Evolutionary conservation across 345 rosid genomes (phyloP).

Genomic region (Capsella bursapastoris): DNA sequence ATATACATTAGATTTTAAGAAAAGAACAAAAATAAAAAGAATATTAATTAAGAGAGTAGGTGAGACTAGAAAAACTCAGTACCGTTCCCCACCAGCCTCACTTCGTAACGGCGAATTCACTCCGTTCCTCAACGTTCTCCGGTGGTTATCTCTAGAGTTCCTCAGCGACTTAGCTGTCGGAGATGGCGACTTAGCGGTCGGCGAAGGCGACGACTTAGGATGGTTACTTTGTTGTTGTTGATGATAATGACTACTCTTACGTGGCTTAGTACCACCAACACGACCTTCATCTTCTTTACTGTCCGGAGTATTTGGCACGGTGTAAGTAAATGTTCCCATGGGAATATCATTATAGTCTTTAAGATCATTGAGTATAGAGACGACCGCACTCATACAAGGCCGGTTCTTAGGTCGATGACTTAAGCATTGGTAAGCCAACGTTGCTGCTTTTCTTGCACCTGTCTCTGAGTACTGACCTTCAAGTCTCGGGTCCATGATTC

Average conservation of each 20-base stretch:
- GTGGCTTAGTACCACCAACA: constrained; percentile 47
- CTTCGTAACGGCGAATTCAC: constrained; percentile 53
- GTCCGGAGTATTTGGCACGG: constrained; percentile 54
- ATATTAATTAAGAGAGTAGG: neutral
- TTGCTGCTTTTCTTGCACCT: constrained; percentile 78
- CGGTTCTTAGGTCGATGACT: constrained; percentile 80
- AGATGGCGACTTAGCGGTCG: constrained; percentile 40
- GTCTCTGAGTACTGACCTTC: constrained; percentile 89
- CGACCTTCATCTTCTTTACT: constrained; percentile 34
- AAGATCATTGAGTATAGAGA: constrained; percentile 66
- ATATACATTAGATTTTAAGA: constrained; percentile 20
- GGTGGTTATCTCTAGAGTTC: constrained; percentile 28
- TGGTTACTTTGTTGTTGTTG: constrained; percentile 41
- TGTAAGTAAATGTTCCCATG: constrained; percentile 66
- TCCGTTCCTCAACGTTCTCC: constrained; percentile 45
- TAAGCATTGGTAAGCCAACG: constrained; percentile 79
- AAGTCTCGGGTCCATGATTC: constrained; percentile 88
- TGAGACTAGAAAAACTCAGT: constrained; percentile 32
- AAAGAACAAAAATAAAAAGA: neutral
- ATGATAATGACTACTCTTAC: constrained; percentile 41
- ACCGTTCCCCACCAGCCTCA: constrained; percentile 46
- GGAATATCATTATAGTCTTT: constrained; percentile 61
- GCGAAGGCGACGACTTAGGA: constrained; percentile 37
- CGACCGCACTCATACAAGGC: constrained; percentile 68
- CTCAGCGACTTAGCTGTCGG: constrained; percentile 43